Base-by-base conservation (phyloP, 352 stramenopile genomes). In the Phytophthora colocasiae region DNA sequence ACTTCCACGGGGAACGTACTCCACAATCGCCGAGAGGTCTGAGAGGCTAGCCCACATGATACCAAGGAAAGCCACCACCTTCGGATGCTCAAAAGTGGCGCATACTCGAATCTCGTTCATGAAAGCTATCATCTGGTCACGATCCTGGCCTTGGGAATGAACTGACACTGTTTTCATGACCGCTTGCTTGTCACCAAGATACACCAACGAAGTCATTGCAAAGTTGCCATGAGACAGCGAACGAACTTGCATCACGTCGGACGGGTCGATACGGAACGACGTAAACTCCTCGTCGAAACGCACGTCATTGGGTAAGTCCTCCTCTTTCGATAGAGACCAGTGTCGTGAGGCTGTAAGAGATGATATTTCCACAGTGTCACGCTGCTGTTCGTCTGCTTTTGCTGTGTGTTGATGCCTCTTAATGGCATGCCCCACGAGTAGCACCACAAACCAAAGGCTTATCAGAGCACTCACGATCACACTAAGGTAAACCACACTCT, bases 41-140 rank as follows among this genome's bases (percentile, higher is more conserved):
- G 70, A 75, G 32, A 75, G 68, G 43, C 73, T 76, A 8, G 73
- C 60, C 84, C 80, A 92, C 67, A 90, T 78, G 11, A 86, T 73
- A 9, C 84, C 84, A 4, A 81, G 70, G 38, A 92, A 91, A 9
- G 55, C 57, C 7, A 84, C 76, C 32, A 92, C 78, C 12, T 82
- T 80, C 8, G 79, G 64, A 47, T 92, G 80, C 36, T 84, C 64
- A 9, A 92, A 58, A 29, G 69, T 75, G 2, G 81, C 77, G 40
- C 66, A 88, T 17, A 93, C 53, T 2, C 85, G 82, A 58, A 93
- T 91, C 58, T 91, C 82, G 32, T 87, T 66, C 81, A 87, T 87
- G 56, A 90, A 90, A 14, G 69, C 73, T 14, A 70, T 54, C 53
- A 78, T 65, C 17, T 73, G 55, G 36, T 77, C 72, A 4, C 57